Evolutionary conservation across 768 basidiomycete genomes (phyloP).

Genomic region (Termitomyces sp.): DNA sequence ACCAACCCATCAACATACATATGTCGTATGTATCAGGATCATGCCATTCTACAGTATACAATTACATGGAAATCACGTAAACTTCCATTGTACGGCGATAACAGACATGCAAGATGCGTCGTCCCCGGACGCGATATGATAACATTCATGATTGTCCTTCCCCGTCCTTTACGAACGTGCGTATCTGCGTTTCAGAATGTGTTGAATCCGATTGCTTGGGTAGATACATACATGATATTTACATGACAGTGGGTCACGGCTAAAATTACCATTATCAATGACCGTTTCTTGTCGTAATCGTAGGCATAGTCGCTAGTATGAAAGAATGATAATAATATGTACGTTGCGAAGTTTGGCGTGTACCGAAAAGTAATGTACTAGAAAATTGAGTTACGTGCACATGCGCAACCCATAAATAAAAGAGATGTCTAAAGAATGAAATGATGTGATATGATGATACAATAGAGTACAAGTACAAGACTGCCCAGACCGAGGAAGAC

Average conservation of each 20-base stretch:
- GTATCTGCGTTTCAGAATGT: not conserved
- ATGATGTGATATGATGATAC: not conserved
- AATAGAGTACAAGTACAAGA: slow-evolving; percentile 1
- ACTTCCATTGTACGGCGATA: not conserved
- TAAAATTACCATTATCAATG: not conserved
- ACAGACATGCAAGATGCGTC: not conserved
- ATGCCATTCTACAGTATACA: not conserved
- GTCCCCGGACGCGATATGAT: not conserved
- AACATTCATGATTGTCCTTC: not conserved
- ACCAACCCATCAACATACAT: not conserved
- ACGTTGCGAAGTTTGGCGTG: not conserved
- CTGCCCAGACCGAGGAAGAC: not conserved
- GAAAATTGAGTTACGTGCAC: not conserved
- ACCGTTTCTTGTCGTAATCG: not conserved
- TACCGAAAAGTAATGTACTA: not conserved
- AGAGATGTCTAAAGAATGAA: not conserved
- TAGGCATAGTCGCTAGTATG: not conserved
- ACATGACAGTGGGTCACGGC: not conserved
- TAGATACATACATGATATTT: not conserved
- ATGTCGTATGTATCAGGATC: not conserved
- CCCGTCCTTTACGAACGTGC: not conserved
- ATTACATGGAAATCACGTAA: not conserved
- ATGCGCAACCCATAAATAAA: not conserved
- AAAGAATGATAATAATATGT: not conserved
- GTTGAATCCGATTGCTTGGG: not conserved